These are phyloP conservation scores for Pichia eremophila DNA, from an alignment of 805 yeast species.

Conservation along the genomic window DNA sequence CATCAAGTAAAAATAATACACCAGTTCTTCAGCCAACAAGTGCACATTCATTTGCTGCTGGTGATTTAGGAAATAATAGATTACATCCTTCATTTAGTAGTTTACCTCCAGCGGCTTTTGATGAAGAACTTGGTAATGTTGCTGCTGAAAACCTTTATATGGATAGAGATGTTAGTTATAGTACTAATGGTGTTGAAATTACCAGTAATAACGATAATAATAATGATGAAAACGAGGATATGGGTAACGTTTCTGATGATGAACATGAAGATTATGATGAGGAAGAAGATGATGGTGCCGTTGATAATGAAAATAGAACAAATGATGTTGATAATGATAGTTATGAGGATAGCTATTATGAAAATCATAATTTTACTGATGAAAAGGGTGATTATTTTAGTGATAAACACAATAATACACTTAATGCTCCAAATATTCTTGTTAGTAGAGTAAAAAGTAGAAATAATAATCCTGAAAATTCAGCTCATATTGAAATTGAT, in stretches of 20 bases:
- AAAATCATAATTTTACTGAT: neutral
- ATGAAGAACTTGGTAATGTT: slow-evolving; percentile 1
- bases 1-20: neutral
- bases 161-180: neutral
- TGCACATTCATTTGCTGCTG: slow-evolving; percentile 9
- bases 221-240: neutral
- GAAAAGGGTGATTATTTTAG: neutral
- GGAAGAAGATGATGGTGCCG: neutral
- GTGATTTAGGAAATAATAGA: neutral
- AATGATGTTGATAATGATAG: neutral
- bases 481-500: slow-evolving; percentile 1
- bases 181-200: neutral
- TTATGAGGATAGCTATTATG: neutral
- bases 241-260: no score
- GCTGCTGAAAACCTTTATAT: neutral
- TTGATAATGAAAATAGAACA: neutral
- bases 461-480: neutral
- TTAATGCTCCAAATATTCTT: no score
- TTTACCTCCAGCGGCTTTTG: neutral
- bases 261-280: neutral
- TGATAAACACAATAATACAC: neutral
- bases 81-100: neutral
- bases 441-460: neutral
- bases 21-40: slow-evolving; percentile 5
- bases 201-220: neutral